A percentile compares a stretch with the other conserved stretches of the same genome.
Conservation (phyloP, 2,329 filamentous ascomycete species). For the Lecanicillium sp. region DNA sequence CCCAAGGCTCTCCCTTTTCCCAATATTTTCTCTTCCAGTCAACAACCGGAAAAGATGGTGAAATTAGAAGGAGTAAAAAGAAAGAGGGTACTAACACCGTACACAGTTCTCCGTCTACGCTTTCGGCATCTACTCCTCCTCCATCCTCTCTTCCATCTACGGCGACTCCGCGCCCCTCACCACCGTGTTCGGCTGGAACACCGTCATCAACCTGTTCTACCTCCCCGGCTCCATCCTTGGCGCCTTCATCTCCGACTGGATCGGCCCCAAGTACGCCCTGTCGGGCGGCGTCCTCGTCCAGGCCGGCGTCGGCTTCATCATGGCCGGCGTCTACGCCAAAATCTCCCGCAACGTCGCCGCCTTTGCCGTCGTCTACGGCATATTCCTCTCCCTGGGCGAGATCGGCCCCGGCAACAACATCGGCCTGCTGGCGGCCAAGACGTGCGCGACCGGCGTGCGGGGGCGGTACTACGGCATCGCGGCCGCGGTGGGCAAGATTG, state of each 20-base stretch:
- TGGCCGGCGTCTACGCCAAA: constrained; percentile 70
- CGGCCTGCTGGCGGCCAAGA: constrained; percentile 79
- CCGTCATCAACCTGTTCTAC: constrained; percentile 83
- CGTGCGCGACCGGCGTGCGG: constrained; percentile 79
- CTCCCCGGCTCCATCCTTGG: constrained; percentile 76
- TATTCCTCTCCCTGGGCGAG: constrained; percentile 34
- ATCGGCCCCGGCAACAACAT: constrained; percentile 89
- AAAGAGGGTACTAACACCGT: not conserved
- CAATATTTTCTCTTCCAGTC: too few relatives aligned
- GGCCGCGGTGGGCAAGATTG: constrained; percentile 68
- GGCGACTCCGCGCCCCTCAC: constrained; percentile 57
- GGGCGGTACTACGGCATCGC: constrained; percentile 68
- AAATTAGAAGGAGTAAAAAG: too few relatives aligned
- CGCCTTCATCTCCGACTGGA: constrained; percentile 67
- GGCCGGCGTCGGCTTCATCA: constrained; percentile 77
- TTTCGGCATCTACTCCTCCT: constrained; percentile 78
- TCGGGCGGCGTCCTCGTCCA: constrained; percentile 65
- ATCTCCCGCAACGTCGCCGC: constrained; percentile 50
- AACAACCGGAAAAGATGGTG: too few relatives aligned
- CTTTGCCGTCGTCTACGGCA: constrained; percentile 33
- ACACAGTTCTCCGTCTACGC: constrained; percentile 68
- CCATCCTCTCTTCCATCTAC: constrained; percentile 63
- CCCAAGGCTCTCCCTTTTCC: not conserved
- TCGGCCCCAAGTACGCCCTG: constrained; percentile 73
- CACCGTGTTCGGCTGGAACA: constrained; percentile 81